Conservation (phyloP, 1,139 yeast genomes). For the Blastobotrys illinoisensis region DNA sequence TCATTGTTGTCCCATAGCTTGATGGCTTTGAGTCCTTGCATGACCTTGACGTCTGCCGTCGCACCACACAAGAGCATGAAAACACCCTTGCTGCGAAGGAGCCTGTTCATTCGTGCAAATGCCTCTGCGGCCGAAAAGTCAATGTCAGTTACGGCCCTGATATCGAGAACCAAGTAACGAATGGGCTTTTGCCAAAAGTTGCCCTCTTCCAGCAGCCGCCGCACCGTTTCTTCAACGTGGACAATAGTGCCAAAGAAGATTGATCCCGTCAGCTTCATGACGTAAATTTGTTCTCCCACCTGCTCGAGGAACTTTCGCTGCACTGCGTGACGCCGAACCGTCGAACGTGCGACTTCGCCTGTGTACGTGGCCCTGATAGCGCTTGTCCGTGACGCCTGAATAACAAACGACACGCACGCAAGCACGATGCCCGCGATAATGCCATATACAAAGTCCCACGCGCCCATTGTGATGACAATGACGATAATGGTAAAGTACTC, state of each 20-base stretch:
- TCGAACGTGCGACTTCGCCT: conserved; percentile 85
- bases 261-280: conserved; percentile 80
- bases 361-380: conserved; percentile 79
- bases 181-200: conserved; percentile 52
- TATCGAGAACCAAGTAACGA: conserved; percentile 75
- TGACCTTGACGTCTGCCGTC: conserved; percentile 53
- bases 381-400: conserved; percentile 81
- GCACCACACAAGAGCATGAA: conserved; percentile 78
- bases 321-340: conserved; percentile 86
- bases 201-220: conserved; percentile 55
- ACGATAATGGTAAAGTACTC: conserved; percentile 81
- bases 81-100: conserved; percentile 63
- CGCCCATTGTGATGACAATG: conserved; percentile 91
- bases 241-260: conserved; percentile 94
- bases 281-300: conserved; percentile 88
- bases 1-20: conserved; percentile 20
- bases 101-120: conserved; percentile 76
- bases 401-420: conserved; percentile 88
- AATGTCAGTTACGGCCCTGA: conserved; percentile 73
- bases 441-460: conserved; percentile 90
- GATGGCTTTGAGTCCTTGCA: conserved; percentile 23
- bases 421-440: conserved; percentile 83
- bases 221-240: conserved; percentile 72
- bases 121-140: conserved; percentile 98
- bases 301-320: conserved; percentile 80